Conservation (phyloP, 2,329 filamentous ascomycete species). For the Ophiostoma fasciatum region DNA sequence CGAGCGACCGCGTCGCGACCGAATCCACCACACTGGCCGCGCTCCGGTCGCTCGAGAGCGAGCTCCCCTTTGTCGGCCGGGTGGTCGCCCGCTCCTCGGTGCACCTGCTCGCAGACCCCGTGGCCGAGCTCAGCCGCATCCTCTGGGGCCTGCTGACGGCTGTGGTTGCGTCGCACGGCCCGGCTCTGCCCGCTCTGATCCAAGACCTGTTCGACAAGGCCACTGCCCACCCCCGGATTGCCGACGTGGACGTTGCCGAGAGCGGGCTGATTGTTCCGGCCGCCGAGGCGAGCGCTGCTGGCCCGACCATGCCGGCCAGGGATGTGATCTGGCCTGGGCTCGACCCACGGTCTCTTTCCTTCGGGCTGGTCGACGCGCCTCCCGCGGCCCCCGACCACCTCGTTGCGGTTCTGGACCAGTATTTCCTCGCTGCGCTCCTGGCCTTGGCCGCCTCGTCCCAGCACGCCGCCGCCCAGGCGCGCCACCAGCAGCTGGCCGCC, state of each 20-base stretch:
- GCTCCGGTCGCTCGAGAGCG: conserved; percentile 47
- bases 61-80: conserved; percentile 45
- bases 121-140: conserved; percentile 31
- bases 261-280: conserved; percentile 2
- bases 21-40: conserved; percentile 44
- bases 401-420: conserved; percentile 21
- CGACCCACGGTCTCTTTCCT: too few species aligned
- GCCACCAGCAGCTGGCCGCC: conserved; percentile 24
- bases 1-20: conserved; percentile 33
- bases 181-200: conserved; percentile 9
- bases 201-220: conserved; percentile 13
- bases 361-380: not conserved
- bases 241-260: not conserved
- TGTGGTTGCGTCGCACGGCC: conserved; percentile 23
- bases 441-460: conserved; percentile 26
- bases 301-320: not conserved
- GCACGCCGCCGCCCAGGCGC: conserved; percentile 11
- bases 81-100: conserved; percentile 35
- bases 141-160: conserved; percentile 31
- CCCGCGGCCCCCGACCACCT: conserved; percentile 12
- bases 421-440: conserved; percentile 31
- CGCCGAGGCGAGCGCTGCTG: not conserved
- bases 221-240: conserved; percentile 2
- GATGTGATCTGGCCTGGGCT: conserved; percentile 5
- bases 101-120: conserved; percentile 34